These are phyloP conservation scores for Dioscorea alata DNA, from an alignment of 106 monocot species.

Conservation along the genomic window DNA sequence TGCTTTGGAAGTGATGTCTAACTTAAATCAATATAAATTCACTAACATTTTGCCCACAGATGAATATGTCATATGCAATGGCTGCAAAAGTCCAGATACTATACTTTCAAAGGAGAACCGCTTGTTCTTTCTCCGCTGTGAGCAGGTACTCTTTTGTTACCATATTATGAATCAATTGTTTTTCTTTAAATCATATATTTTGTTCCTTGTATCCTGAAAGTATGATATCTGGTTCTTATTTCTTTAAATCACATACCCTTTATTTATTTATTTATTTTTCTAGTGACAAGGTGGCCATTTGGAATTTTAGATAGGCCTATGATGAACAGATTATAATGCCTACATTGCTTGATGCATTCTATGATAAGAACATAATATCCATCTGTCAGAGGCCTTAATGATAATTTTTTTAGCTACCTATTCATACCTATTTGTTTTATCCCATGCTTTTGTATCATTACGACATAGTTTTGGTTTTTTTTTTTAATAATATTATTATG, in stretches of 20 bases:
- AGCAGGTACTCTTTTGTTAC: conserved; percentile 48
- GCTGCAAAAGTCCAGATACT: conserved; percentile 94
- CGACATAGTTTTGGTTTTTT: too few species aligned
- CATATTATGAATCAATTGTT: too few species aligned
- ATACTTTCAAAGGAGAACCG: conserved; percentile 92
- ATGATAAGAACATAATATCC: neutral
- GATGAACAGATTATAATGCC: conserved; percentile 2
- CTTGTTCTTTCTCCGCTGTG: conserved; percentile 89
- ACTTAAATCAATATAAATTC: too few species aligned
- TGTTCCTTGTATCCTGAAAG: too few species aligned
- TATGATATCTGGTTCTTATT: neutral
- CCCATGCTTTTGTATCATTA: too few species aligned
- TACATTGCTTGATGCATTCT: conserved; percentile 1
- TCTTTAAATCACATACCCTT: neutral
- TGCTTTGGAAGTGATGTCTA: too few species aligned
- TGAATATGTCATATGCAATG: conserved; percentile 98
- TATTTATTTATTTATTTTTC: neutral
- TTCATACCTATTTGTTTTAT: neutral
- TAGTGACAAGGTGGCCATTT: neutral
- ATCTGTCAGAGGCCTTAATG: neutral
- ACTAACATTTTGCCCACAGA: conserved; percentile 20
- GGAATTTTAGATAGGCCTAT: neutral
- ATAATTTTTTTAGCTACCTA: neutral
- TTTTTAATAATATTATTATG: too few species aligned
- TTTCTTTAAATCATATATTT: neutral